Evolutionary conservation across 2,329 filamentous ascomycete species (phyloP).

Genomic region (Penicillium thymicola): DNA sequence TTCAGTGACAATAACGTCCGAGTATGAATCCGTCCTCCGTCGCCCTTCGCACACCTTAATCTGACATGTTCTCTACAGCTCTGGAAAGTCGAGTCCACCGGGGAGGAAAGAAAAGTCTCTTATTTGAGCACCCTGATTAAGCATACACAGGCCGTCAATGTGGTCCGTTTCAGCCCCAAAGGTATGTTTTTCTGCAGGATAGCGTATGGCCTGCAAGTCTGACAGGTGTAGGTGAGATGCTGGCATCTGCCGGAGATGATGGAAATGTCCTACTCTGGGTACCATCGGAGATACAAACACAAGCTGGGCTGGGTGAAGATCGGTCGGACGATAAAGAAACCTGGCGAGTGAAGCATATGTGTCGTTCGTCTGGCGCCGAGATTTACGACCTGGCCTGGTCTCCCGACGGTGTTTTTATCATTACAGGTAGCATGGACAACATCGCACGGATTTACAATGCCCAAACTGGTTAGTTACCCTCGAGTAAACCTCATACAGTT

Average conservation of each 20-base stretch:
- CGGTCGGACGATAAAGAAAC: slow-evolving; percentile 89
- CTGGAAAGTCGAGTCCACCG: slow-evolving; percentile 83
- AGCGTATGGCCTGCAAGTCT: slow-evolving; percentile 16
- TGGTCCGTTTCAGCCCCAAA: slow-evolving; percentile 92
- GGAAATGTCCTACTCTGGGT: slow-evolving; percentile 97
- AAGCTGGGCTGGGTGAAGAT: slow-evolving; percentile 73
- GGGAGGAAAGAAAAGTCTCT: slow-evolving; percentile 82
- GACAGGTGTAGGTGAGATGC: slow-evolving; percentile 68
- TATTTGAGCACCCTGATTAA: slow-evolving; percentile 90
- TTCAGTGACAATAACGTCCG: slow-evolving; percentile 82
- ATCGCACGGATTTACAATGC: slow-evolving; percentile 96
- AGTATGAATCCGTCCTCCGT: slow-evolving; percentile 52
- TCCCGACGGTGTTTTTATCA: slow-evolving; percentile 93
- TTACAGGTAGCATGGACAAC: slow-evolving; percentile 99
- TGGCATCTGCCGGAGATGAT: slow-evolving; percentile 94
- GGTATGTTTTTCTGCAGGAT: slow-evolving; percentile 51
- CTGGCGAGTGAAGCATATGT: slow-evolving; percentile 98
- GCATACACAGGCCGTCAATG: slow-evolving; percentile 96
- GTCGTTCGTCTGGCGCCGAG: slow-evolving; percentile 86
- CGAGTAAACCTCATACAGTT: neutral
- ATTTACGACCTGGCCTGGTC: slow-evolving; percentile 99
- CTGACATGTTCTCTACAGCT: slow-evolving; percentile 56
- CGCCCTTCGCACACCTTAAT: slow-evolving; percentile 22
- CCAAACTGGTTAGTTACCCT: slow-evolving; percentile 65
- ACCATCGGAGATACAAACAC: slow-evolving; percentile 70